Percentiles rank a stretch among this genome's conserved stretches.
These are phyloP conservation scores for Cordyceps cicadae DNA, from an alignment of 2,329 filamentous ascomycete species.

Conservation along the genomic window DNA sequence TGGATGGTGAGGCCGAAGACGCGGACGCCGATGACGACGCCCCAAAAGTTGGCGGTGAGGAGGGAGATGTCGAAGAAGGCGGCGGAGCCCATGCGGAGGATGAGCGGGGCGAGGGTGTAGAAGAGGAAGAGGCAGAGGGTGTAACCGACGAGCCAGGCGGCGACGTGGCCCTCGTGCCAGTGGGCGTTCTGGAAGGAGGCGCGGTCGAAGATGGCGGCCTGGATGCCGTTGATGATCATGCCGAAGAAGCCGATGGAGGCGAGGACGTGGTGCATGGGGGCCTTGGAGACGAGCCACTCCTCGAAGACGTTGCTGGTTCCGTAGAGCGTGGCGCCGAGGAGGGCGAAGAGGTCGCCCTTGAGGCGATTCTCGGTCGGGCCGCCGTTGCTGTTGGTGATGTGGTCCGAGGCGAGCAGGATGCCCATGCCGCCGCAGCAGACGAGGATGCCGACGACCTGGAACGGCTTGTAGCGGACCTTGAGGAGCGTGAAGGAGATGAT, in stretches of 20 bases:
- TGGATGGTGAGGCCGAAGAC: conserved; percentile 76
- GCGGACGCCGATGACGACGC: conserved; percentile 80
- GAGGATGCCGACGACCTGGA: conserved; percentile 79
- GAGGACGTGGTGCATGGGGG: conserved; percentile 86
- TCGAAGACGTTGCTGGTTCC: conserved; percentile 86
- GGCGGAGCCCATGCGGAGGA: conserved; percentile 82
- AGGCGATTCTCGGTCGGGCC: conserved; percentile 62
- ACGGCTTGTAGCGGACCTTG: conserved; percentile 78
- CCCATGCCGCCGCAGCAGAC: conserved; percentile 88
- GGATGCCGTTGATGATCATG: conserved; percentile 82
- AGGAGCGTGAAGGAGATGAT: conserved; percentile 74
- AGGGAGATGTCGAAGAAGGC: conserved; percentile 96
- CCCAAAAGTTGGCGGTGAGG: conserved; percentile 95
- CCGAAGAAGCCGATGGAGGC: conserved; percentile 85
- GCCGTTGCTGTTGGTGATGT: conserved; percentile 67
- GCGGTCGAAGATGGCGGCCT: conserved; percentile 88
- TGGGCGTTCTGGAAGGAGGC: conserved; percentile 54
- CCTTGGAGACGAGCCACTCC: conserved; percentile 83
- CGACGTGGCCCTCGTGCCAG: conserved; percentile 56
- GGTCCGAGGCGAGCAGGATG: conserved; percentile 76
- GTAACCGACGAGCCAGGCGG: conserved; percentile 82
- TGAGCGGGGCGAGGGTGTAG: conserved; percentile 77
- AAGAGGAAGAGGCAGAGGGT: conserved; percentile 77
- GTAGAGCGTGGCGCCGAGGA: conserved; percentile 85
- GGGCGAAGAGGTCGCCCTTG: conserved; percentile 87